Conservation (phyloP, 371 early-diverging fungal genomes). For the Mortierella sp. region DNA sequence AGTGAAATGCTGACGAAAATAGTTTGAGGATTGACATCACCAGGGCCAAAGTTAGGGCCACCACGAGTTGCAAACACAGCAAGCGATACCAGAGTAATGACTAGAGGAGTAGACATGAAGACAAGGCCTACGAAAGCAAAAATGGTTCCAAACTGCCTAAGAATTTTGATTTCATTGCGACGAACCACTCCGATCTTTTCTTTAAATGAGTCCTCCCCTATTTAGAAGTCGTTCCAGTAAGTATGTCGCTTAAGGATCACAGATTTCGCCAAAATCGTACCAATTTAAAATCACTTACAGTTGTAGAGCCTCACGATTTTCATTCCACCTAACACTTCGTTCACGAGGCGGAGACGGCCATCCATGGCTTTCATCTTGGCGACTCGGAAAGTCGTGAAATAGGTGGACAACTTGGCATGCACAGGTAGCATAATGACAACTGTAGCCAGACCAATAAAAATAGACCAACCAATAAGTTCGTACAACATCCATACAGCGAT, state of each 20-base stretch:
- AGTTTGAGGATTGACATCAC: conserved; percentile 30
- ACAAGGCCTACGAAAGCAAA: conserved; percentile 16
- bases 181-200: conserved; percentile 30
- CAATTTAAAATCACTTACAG: conserved; percentile 27
- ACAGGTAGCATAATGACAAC: conserved; percentile 16
- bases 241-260: background rate
- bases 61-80: conserved; percentile 31
- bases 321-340: conserved; percentile 58
- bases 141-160: conserved; percentile 22
- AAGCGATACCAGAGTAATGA: conserved; percentile 41
- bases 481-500: conserved; percentile 33
- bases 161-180: conserved; percentile 23
- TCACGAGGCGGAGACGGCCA: conserved; percentile 65
- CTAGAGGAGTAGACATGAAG: conserved; percentile 60
- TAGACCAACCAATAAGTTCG: conserved; percentile 30
- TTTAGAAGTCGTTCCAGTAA: background rate
- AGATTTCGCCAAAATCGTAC: background rate
- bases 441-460: conserved; percentile 25
- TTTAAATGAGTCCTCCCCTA: conserved; percentile 52
- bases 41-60: conserved; percentile 24
- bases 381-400: conserved; percentile 11
- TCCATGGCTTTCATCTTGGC: conserved; percentile 63
- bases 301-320: conserved; percentile 61
- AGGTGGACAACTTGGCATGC: conserved; percentile 8
- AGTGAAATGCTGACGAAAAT: conserved; percentile 44